Evolutionary conservation across 805 yeast genomes (phyloP), one percentile per base, ranked within the genome.

Genomic region (Candida schatavii): DNA sequence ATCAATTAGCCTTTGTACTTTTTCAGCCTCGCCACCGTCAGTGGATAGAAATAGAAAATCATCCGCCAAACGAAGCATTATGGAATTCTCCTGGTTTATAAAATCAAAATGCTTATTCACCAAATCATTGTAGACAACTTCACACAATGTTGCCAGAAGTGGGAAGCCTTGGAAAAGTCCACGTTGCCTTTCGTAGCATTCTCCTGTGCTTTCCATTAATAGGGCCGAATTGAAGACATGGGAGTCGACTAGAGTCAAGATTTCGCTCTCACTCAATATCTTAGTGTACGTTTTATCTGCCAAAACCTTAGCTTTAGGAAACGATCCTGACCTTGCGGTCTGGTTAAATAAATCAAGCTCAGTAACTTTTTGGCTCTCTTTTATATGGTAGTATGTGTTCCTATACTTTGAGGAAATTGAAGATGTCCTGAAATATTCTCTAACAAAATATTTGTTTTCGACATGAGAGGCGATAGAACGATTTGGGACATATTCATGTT

Each of bases 101-200:
- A 55, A 52, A 5, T 48, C 37, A 41, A 67, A 56, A 11, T 54
- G 48, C 18, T 68, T 64, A 22, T 70, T 67, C 9, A 85, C 72
- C 23, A 90, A 55, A 1, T 73, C 68, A 52, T 85, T 88, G 51
- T 85, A 84, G 0, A 86, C 75, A 1, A 88, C 48, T 47, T 88
- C 87, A 47, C 95, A 88, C 27, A 90, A 69, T 4, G 81, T 66
- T 1, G 85, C 75, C 43, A 96, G 91, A 3, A 89, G 59, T 1
- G 83, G 80, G 5, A 88, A 77, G 0, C 98, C 98, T 63, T 90
- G 98, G 41, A 83, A 89, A 0, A 91, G 70, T 0, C 98, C 98
- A 7, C 65, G 59, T 33, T 64, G 76, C 44, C 95, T 65, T n/a
- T 57, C 54, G 52, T 46, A 68, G 5, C 49, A 14, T 19, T 35